Base-by-base conservation (phyloP, 768 basidiomycete genomes). In the Fomitopsis serialis region DNA sequence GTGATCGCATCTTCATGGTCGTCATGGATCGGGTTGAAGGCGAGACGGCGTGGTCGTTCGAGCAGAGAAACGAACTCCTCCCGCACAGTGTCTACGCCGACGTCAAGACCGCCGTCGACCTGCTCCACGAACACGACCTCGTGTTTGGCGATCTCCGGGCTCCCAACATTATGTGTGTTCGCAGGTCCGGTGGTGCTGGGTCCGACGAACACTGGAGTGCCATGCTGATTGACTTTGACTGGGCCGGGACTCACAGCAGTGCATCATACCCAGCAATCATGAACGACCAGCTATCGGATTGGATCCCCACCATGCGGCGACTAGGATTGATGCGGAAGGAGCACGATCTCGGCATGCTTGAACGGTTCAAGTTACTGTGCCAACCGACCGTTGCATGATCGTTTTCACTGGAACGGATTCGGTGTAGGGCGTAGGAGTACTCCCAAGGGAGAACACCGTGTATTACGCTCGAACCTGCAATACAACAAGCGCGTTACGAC, bases 11-110 rank as follows among this genome's bases (percentile, higher is more conserved):
- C 8, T 23, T 22, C n/a, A 58, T 58, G 59, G 53, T 55, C 23
- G 57, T 61, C 45, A 61, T 61, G 59, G 54, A 58, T 19, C 45
- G 45, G 36, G 36, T 61, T 15, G n/a, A 34, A 1, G 54, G 50
- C 27, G 23, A 44, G 35, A 46, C 32, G 23, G 42, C 23, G 22
- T 45, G 12, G 27, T 10, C n/a, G 19, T n/a, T 48, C 23, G 17
- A 42, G 27, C 45, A 27, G 21, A 24, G 11, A 22, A 22, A 40
- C 3, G 10, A 25, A 29, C 10, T 7, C 19, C 8, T 40, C 4
- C 19, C 37, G 15, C 15, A 40, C 15, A 19, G 19, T 8, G 25
- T 45, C 32, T 45, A 49, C 23, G 7, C 27, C 1, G 52, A 60
- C 22, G 45, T 59, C 10, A 17, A 52, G 32, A 42, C 24, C 8